phyloP scores from a whole-genome alignment of 2,329 filamentous ascomycete species.

The Cladosporium cucumerinum region DNA sequence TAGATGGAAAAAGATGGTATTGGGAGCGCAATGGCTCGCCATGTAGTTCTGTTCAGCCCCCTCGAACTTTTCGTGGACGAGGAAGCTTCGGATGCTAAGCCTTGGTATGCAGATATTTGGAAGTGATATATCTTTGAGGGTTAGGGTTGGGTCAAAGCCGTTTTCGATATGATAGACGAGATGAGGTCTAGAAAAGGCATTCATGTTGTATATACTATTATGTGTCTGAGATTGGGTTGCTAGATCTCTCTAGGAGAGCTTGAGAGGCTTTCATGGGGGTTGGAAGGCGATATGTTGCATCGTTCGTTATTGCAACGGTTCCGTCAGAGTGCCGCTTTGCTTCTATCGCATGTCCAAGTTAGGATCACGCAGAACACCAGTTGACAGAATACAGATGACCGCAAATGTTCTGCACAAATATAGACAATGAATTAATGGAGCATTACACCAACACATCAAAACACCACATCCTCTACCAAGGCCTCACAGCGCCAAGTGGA shows the following conservation, averaged over 20 bases:
- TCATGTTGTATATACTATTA: not conserved
- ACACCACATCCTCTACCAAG: not conserved
- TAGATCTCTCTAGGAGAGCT: not conserved
- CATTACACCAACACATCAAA: not conserved
- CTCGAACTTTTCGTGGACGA: slow-evolving; percentile 3
- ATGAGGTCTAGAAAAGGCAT: not conserved
- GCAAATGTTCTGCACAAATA: not conserved
- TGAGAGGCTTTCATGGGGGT: not conserved
- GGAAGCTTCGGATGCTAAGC: not conserved
- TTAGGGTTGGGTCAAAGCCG: not conserved
- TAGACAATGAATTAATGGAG: not conserved
- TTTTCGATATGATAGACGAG: not conserved
- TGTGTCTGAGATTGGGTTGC: not conserved
- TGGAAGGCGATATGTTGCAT: not conserved
- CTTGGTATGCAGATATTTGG: not conserved
- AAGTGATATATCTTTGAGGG: not conserved
- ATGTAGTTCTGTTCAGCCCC: not conserved
- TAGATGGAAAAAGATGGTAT: not conserved
- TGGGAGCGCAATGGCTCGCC: not conserved
- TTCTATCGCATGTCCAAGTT: not conserved
- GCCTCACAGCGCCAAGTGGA: slow-evolving; percentile 10
- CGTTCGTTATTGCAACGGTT: not conserved
- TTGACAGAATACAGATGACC: not conserved
- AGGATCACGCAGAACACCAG: not conserved
- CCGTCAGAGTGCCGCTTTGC: not conserved